Base-by-base conservation (phyloP, 345 rosid species). In the Streptanthus diversifolius region DNA sequence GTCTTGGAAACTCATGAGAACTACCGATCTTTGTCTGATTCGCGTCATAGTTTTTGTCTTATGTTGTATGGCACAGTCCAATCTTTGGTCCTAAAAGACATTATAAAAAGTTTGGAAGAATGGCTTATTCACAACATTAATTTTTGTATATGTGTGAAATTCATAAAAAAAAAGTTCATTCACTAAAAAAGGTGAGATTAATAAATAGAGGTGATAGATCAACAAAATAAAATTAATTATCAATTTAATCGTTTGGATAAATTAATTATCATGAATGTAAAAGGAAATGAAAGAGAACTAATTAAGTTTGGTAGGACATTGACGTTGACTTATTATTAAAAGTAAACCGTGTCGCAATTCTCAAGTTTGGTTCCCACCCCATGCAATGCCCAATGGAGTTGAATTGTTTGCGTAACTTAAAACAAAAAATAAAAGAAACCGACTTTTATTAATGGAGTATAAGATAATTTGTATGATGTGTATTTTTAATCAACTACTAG, bases 361-460 rank as follows among this genome's bases (percentile, higher is more conserved):
- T 27, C 11, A 37, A 47, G 51, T 70, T 9, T 55, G 3, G 74
- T 35, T 67, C 17, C 54, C 45, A 21, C 54, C 54, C 21, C 53
- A 66, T 45, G 60, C 43, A 40, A 66, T 44, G 54, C 53, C 53
- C 27, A 29, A 57, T 36, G 30, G 66, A 74, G 36, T 57, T 74
- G 67, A 58, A 57, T 61, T 71, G 53, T 74, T 66, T 66, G 44
- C 72, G 52, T 48, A 66, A 74, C 59, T 51, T 45, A 25, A 55
- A 18, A 4, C n/a, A 56, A 56, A 15, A 22, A 57, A 37, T 47
- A 57, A 58, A 57, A n/a, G n/a, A n/a, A n/a, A n/a, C n/a, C 44
- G 40, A 58, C 60, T 56, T 66, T 47, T 56, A 6, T 35, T 35
- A 47, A 17, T 56, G 39, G 22, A 48, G 54, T 47, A 63, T 44